These are phyloP conservation scores for Polygonum aviculare DNA, from an alignment of 148 eudicot species.

Conservation along the genomic window DNA sequence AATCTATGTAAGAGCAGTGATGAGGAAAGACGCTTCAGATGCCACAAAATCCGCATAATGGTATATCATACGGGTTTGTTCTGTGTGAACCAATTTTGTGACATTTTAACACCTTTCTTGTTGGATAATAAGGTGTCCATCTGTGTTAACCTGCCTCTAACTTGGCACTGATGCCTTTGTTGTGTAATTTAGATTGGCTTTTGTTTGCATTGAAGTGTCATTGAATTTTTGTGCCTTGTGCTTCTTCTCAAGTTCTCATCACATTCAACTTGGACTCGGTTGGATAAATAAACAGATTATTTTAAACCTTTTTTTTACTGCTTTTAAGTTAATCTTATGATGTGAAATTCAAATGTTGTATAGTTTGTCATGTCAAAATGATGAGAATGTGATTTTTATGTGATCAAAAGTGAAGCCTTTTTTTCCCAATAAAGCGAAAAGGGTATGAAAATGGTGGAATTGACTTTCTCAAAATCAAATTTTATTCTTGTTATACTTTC, in stretches of 20 bases:
- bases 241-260: background rate
- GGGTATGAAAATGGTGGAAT: background rate
- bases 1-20: slow-evolving; percentile 56
- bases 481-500: background rate
- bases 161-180: background rate
- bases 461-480: background rate
- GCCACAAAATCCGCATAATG: slow-evolving; percentile 10
- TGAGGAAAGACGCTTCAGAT: slow-evolving; percentile 50
- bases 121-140: slow-evolving; percentile 5
- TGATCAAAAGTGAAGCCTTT: background rate
- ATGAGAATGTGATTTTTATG: background rate
- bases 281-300: background rate
- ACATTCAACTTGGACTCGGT: background rate
- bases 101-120: background rate
- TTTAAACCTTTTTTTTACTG: background rate
- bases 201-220: background rate
- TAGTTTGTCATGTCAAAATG: background rate
- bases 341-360: background rate
- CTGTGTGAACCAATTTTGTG: background rate
- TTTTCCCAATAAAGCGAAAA: background rate
- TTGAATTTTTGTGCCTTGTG: background rate
- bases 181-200: background rate
- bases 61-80: background rate
- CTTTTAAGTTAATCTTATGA: background rate
- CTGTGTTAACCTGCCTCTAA: background rate